These are phyloP conservation scores for Sporisorium graminicola DNA, from an alignment of 1,284 basidiomycete species.

Conservation along the genomic window DNA sequence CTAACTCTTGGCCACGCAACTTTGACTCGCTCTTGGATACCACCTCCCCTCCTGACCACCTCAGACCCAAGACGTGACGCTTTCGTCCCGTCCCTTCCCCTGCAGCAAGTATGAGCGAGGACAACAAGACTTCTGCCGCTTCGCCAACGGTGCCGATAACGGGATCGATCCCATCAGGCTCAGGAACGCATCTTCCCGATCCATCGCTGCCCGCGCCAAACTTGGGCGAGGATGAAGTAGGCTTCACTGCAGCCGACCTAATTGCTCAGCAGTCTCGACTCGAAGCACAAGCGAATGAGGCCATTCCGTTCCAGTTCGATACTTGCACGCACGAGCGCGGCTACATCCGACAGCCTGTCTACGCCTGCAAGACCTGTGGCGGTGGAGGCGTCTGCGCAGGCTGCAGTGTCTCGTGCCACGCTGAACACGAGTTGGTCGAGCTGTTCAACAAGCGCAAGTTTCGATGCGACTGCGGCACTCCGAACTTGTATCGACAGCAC, in stretches of 20 bases:
- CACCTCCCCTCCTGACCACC: not conserved
- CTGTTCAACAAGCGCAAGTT: constrained; percentile 68
- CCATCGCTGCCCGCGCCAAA: constrained; percentile 57
- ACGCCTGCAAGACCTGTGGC: constrained; percentile 67
- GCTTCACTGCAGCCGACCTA: constrained; percentile 69
- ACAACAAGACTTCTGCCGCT: constrained; percentile 9
- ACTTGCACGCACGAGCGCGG: constrained; percentile 69
- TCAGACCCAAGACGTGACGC: not conserved
- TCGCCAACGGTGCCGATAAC: constrained; percentile 10
- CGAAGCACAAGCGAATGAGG: constrained; percentile 69
- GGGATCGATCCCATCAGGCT: not conserved
- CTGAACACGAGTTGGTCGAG: constrained; percentile 68
- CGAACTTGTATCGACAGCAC: constrained; percentile 45
- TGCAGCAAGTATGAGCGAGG: constrained; percentile 20
- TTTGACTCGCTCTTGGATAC: not conserved
- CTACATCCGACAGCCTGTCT: constrained; percentile 70
- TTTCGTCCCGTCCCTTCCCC: not conserved
- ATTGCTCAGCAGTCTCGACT: constrained; percentile 67
- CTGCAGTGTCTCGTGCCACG: constrained; percentile 71
- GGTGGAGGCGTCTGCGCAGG: constrained; percentile 70
- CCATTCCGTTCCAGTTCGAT: constrained; percentile 69
- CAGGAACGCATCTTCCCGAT: constrained; percentile 45
- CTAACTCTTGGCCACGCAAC: constrained; percentile 1
- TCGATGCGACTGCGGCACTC: constrained; percentile 68
- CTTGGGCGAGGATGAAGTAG: constrained; percentile 47